Conservation (phyloP, 306 rosid species). For the Vigna nakashimae region DNA sequence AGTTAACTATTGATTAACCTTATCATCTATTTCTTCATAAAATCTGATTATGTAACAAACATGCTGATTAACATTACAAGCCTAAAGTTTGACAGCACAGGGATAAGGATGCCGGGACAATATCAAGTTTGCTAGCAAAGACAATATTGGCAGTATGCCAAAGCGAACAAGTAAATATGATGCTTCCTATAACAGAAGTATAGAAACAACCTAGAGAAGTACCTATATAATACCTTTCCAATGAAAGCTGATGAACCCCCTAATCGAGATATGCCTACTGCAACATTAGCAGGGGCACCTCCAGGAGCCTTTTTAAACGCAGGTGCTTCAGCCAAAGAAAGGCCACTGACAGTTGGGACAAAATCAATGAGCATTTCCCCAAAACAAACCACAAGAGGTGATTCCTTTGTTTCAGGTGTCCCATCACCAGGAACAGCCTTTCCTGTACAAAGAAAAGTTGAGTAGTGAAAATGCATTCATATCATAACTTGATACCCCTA, state of each 20-base stretch:
- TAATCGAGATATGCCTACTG: constrained; percentile 91
- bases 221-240: constrained; percentile 73
- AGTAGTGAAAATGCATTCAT: constrained; percentile 32
- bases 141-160: constrained; percentile 20
- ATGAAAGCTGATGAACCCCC: constrained; percentile 96
- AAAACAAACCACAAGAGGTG: constrained; percentile 86
- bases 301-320: constrained; percentile 97
- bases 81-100: constrained; percentile 9
- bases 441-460: constrained; percentile 51
- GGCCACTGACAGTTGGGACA: constrained; percentile 81
- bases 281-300: constrained; percentile 99
- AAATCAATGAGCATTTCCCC: constrained; percentile 98
- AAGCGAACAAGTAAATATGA: constrained; percentile 24
- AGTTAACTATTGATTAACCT: neutral
- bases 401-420: constrained; percentile 63
- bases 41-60: constrained; percentile 4
- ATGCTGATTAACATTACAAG: neutral
- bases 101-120: neutral
- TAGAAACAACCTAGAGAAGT: constrained; percentile 30
- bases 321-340: constrained; percentile 91
- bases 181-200: constrained; percentile 13
- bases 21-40: neutral
- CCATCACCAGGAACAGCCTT: constrained; percentile 71
- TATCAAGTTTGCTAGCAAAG: constrained; percentile 12
- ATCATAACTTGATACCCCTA: constrained; percentile 14